phyloP scores from a whole-genome alignment of 2,329 filamentous ascomycete genomes.

The Penicillium sp. region DNA sequence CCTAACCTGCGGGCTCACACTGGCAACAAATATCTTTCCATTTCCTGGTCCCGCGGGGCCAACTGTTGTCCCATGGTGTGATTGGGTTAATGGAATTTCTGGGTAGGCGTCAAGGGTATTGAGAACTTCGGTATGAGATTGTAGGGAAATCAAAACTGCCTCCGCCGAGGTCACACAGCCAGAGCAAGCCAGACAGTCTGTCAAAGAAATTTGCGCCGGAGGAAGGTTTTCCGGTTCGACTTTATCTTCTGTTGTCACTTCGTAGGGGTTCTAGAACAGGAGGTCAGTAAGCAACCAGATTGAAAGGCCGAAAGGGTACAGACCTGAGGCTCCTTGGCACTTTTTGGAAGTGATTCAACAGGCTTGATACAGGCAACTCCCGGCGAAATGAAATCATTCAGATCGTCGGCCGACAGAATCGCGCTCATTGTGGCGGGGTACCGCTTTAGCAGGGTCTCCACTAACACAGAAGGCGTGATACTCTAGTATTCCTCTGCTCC shows the following conservation, averaged over 20 bases:
- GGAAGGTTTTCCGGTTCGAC: constrained; percentile 57
- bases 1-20: constrained; percentile 85
- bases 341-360: constrained; percentile 80
- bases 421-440: constrained; percentile 71
- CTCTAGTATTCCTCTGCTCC: neutral
- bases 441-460: constrained; percentile 14
- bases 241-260: constrained; percentile 92
- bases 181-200: constrained; percentile 95
- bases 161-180: constrained; percentile 97
- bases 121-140: constrained; percentile 90
- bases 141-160: constrained; percentile 90
- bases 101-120: constrained; percentile 68
- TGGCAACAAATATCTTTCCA: constrained; percentile 83
- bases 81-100: constrained; percentile 37
- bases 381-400: constrained; percentile 98
- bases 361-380: constrained; percentile 98
- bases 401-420: constrained; percentile 91
- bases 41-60: constrained; percentile 39
- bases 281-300: constrained; percentile 18
- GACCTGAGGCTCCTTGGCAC: constrained; percentile 50
- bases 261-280: constrained; percentile 59
- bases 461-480: constrained; percentile 2
- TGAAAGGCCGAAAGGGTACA: constrained; percentile 15
- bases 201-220: constrained; percentile 90
- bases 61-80: constrained; percentile 43